phyloP scores from a whole-genome alignment of 192 early-diverging fungal genomes.

The Backusella psychrophila region DNA sequence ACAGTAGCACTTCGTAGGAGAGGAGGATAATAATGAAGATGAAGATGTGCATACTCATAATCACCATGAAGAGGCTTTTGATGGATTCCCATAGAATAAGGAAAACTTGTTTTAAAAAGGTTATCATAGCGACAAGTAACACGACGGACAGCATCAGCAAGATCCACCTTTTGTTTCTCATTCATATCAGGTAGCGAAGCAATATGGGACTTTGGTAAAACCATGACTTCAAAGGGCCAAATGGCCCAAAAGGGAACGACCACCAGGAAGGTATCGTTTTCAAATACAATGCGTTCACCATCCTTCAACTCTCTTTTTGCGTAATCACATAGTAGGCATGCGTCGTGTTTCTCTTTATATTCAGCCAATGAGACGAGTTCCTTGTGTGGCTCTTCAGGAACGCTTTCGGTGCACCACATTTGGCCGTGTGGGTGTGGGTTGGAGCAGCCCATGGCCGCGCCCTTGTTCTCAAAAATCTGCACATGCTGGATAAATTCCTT shows the following conservation, averaged over 20 bases:
- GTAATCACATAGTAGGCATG: constrained; percentile 81
- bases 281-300: constrained; percentile 56
- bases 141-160: constrained; percentile 74
- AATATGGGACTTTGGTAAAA: constrained; percentile 70
- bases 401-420: constrained; percentile 83
- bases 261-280: constrained; percentile 79
- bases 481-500: constrained; percentile 69
- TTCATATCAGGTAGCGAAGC: constrained; percentile 51
- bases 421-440: constrained; percentile 97
- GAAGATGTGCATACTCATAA: constrained; percentile 69
- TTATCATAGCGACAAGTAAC: constrained; percentile 92
- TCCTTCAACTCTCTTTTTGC: constrained; percentile 52
- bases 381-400: constrained; percentile 77
- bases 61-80: constrained; percentile 70
- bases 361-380: constrained; percentile 66
- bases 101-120: constrained; percentile 87
- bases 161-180: constrained; percentile 50
- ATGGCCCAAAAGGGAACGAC: constrained; percentile 95
- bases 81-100: constrained; percentile 97
- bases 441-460: constrained; percentile 93
- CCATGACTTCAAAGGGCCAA: constrained; percentile 95
- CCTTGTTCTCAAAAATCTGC: constrained; percentile 99
- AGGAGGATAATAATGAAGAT: constrained; percentile 96
- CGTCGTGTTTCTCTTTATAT: constrained; percentile 55
- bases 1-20: constrained; percentile 86